Conservation (phyloP, 2,329 filamentous ascomycete species). For the Epicoccum sorghinum region DNA sequence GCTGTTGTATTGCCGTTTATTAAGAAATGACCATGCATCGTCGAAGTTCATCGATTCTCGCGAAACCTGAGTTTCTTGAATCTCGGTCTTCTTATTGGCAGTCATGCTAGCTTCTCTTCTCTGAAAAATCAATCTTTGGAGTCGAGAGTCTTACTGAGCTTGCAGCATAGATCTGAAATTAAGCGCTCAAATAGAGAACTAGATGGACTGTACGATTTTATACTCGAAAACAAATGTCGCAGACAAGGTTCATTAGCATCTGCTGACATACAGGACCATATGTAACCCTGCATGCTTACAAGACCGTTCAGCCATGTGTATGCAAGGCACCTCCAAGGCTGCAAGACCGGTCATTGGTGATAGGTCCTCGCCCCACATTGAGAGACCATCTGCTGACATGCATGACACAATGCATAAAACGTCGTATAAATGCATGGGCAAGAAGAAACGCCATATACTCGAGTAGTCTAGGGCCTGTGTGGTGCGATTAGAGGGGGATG, state of each 20-base stretch:
- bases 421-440: neutral
- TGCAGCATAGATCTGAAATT: neutral
- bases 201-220: neutral
- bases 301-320: neutral
- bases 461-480: neutral
- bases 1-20: neutral
- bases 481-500: neutral
- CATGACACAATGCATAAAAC: conserved; percentile 3
- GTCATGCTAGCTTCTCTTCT: neutral
- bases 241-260: neutral
- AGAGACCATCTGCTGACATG: conserved; percentile 13
- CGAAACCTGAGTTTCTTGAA: neutral
- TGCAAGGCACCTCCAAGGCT: neutral
- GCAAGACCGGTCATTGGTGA: neutral
- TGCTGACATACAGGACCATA: neutral
- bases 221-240: neutral
- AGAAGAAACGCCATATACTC: neutral
- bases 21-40: conserved; percentile 19
- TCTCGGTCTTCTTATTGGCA: neutral
- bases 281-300: neutral
- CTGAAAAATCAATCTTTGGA: neutral
- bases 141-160: neutral
- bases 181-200: no score
- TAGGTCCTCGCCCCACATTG: conserved; percentile 1
- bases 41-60: conserved; percentile 1